Conservation (phyloP, 2,329 filamentous ascomycete species). For the Lasiodiplodia sp. region DNA sequence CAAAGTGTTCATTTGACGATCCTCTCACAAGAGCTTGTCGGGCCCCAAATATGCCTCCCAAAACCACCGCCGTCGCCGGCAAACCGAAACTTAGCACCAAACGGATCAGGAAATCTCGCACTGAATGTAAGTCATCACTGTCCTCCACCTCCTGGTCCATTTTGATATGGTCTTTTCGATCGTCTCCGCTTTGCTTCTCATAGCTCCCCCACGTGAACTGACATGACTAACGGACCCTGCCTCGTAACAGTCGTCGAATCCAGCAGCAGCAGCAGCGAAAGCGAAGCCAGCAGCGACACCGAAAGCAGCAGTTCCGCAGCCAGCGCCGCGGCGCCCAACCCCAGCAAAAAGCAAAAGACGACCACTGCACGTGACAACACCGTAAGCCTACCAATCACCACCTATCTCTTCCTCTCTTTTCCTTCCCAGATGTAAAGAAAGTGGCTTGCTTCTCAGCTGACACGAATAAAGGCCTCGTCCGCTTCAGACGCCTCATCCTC, state of each 20-base stretch:
- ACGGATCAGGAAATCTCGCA: slow-evolving; percentile 22
- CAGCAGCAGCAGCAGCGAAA: slow-evolving; percentile 18
- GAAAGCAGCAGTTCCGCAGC: slow-evolving; percentile 6
- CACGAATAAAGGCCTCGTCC: neutral
- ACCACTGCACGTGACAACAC: slow-evolving; percentile 1
- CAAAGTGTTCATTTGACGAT: no score
- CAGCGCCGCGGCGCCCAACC: neutral
- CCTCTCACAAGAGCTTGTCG: neutral
- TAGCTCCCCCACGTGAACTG: neutral
- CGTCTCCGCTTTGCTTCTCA: neutral
- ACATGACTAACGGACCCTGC: neutral
- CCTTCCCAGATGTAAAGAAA: neutral
- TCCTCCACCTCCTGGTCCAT: neutral
- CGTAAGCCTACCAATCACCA: neutral
- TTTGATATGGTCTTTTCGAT: neutral
- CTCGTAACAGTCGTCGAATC: slow-evolving; percentile 13
- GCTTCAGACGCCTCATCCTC: neutral
- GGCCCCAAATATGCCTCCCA: slow-evolving; percentile 1
- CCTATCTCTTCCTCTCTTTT: neutral
- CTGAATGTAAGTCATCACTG: slow-evolving; percentile 2
- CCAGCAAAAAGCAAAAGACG: slow-evolving; percentile 19
- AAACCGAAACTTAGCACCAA: slow-evolving; percentile 12
- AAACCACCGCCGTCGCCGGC: neutral
- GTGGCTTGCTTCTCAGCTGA: neutral
- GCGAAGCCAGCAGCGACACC: slow-evolving; percentile 3